Conservation (phyloP, 2,329 filamentous ascomycete genomes). For the Neofusicoccum umdonicola region DNA sequence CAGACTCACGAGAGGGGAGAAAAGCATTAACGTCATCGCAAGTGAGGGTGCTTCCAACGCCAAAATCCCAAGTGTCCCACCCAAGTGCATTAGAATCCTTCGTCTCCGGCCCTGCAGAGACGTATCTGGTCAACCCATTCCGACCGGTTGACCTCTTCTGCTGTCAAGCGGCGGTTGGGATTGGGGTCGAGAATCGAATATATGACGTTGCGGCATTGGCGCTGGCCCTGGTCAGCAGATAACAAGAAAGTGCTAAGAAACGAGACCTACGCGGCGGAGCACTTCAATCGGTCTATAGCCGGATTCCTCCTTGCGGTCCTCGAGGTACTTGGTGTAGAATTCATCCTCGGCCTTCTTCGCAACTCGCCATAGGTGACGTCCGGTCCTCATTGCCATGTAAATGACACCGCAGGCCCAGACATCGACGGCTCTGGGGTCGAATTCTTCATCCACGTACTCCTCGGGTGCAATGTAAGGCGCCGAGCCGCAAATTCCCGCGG, state of each 20-base stretch:
- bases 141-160: constrained; percentile 93
- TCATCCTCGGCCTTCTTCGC: constrained; percentile 96
- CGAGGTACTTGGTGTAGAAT: constrained; percentile 91
- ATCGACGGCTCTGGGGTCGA: constrained; percentile 95
- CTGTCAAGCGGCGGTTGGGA: constrained; percentile 85
- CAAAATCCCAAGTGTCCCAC: constrained; percentile 14
- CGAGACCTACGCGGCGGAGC: constrained; percentile 71
- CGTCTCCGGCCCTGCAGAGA: constrained; percentile 92
- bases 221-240: constrained; percentile 52
- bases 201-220: constrained; percentile 95
- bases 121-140: constrained; percentile 99
- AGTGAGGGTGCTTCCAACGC: constrained; percentile 14
- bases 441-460: constrained; percentile 92
- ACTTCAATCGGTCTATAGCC: constrained; percentile 97
- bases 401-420: constrained; percentile 98
- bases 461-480: constrained; percentile 97
- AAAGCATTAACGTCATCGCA: constrained; percentile 6
- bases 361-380: constrained; percentile 93
- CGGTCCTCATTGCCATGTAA: constrained; percentile 99
- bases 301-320: constrained; percentile 89
- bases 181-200: constrained; percentile 98
- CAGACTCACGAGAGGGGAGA: background rate
- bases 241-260: background rate
- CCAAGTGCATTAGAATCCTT: constrained; percentile 67
- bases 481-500: constrained; percentile 91